Percentiles rank a stretch among this genome's conserved stretches.
Conservation (phyloP, 208 protist species). For the Trypanosoma caninum region DNA sequence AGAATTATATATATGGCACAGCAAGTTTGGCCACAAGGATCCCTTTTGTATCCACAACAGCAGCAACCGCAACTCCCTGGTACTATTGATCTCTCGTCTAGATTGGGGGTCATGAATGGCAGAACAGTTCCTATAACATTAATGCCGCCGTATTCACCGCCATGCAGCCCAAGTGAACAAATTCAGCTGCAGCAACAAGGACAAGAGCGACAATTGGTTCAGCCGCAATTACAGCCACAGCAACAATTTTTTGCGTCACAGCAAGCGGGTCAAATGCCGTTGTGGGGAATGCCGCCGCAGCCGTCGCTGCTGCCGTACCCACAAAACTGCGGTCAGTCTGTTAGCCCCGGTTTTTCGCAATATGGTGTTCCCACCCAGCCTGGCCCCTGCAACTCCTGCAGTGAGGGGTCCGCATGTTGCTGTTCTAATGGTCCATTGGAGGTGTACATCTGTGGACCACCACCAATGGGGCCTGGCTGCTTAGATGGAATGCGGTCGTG, state of each 20-base stretch:
- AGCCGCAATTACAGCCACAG: too few species aligned
- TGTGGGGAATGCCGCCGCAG: neutral
- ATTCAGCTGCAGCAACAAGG: slow-evolving; percentile 1
- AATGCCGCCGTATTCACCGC: neutral
- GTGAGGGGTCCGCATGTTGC: neutral
- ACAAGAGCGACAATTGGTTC: too few species aligned
- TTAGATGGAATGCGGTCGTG: slow-evolving; percentile 40
- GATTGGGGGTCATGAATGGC: slow-evolving; percentile 6
- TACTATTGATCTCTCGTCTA: neutral
- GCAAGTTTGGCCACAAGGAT: slow-evolving; percentile 14
- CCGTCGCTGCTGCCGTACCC: slow-evolving; percentile 14
- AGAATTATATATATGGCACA: slow-evolving; percentile 4
- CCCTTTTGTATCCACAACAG: slow-evolving; percentile 42
- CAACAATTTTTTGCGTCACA: neutral
- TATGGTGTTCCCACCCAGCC: neutral
- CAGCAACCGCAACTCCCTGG: slow-evolving; percentile 15
- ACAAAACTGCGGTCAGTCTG: slow-evolving; percentile 3
- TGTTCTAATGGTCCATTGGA: slow-evolving; percentile 32
- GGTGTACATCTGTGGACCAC: slow-evolving; percentile 52
- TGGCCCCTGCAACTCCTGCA: slow-evolving; percentile 5
- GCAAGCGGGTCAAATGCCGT: slow-evolving; percentile 7
- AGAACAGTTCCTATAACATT: neutral
- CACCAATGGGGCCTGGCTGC: slow-evolving; percentile 27
- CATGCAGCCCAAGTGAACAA: neutral
- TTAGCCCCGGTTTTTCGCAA: slow-evolving; percentile 3